These are phyloP conservation scores for Leishmania arabica DNA, from an alignment of 208 protist species.

Conservation along the genomic window DNA sequence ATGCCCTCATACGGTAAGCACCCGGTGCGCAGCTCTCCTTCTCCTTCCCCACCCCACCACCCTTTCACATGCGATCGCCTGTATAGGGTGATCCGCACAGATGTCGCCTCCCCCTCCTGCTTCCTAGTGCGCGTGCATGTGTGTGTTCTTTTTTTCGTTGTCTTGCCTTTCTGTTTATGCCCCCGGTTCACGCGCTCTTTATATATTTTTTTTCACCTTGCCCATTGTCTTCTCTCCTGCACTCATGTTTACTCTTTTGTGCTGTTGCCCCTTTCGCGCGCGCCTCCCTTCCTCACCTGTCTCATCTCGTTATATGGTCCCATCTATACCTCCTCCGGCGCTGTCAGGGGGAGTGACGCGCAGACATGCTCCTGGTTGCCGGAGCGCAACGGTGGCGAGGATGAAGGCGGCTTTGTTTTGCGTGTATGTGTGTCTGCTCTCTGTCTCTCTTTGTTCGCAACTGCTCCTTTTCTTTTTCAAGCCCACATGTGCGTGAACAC, in stretches of 20 bases:
- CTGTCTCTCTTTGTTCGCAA: background rate
- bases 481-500: background rate
- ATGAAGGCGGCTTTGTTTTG: background rate
- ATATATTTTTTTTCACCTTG: background rate
- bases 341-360: background rate
- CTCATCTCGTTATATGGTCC: background rate
- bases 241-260: background rate
- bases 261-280: background rate
- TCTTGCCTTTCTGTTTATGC: background rate
- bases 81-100: background rate
- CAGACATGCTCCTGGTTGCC: background rate
- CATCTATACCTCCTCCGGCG: background rate
- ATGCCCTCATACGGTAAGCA: background rate
- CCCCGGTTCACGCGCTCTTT: background rate
- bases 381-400: background rate
- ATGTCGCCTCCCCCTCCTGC: background rate
- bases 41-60: background rate
- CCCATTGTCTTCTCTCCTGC: background rate
- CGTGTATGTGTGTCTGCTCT: background rate
- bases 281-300: background rate
- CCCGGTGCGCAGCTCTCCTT: background rate
- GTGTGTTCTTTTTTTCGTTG: background rate
- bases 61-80: background rate
- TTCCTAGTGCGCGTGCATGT: background rate
- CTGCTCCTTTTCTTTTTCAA: background rate